Evolutionary conservation across 306 rosid species (phyloP).

Genomic region (Spatholobus suberectus): DNA sequence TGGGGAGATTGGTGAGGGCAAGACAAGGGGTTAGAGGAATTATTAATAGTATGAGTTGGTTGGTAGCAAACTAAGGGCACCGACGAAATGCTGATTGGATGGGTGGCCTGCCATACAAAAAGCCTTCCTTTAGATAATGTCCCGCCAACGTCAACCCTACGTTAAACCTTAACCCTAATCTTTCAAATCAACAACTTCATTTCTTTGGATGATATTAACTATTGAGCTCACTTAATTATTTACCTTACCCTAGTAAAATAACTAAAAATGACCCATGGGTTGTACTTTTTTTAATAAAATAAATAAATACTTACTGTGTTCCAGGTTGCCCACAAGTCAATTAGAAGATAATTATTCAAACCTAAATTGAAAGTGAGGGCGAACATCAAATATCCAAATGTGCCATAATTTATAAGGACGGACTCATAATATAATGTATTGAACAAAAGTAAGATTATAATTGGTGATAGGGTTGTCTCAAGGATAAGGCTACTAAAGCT

Average conservation of each 20-base stretch:
- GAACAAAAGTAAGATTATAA: background rate
- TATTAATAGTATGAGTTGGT: slow-evolving; percentile 59
- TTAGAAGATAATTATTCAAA: background rate
- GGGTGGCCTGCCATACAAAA: slow-evolving; percentile 56
- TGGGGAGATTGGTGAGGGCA: background rate
- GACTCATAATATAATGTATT: background rate
- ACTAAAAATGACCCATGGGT: background rate
- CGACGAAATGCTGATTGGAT: slow-evolving; percentile 79
- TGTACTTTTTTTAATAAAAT: background rate
- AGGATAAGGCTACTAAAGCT: too few species aligned
- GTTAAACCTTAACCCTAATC: background rate
- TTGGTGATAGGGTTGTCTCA: too few species aligned
- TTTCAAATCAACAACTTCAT: background rate
- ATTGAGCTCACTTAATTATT: background rate
- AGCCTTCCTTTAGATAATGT: slow-evolving; percentile 40
- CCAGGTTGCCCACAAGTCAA: background rate
- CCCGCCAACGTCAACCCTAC: slow-evolving; percentile 47
- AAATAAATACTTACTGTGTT: background rate
- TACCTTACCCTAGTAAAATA: too few species aligned
- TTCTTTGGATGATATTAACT: background rate
- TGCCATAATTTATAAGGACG: background rate
- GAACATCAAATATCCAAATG: background rate
- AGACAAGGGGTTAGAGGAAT: slow-evolving; percentile 11
- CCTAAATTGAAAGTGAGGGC: background rate
- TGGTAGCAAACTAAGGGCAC: slow-evolving; percentile 68